Base-by-base conservation (phyloP, 106 monocot genomes). In the Allium fistulosum region DNA sequence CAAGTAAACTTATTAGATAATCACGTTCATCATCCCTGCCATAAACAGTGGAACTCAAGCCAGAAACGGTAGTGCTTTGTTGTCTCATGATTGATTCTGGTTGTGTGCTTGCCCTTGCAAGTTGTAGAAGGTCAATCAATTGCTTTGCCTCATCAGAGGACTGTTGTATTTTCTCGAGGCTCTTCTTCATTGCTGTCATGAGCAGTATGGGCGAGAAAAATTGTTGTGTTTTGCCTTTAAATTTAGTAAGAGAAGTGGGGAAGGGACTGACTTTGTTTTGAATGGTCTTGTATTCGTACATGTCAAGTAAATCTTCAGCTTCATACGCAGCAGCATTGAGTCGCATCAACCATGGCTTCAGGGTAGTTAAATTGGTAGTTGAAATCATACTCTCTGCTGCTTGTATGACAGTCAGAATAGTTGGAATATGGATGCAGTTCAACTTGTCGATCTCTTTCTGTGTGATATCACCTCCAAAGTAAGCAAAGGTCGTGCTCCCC, bases 401-500 rank as follows among this genome's bases (percentile, higher is more conserved):
- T 3, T 13, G 8, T 22, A 62, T 62, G 27, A 28, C 62, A 7
- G 17, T 28, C 27, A 10, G 8, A 10, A 62, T 62, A 22, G 10
- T 62, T 3, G 62, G 11, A 59, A 59, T 8, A 17, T n/a, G 14
- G 16, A 59, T 14, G 17, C 7, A 15, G 7, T n/a, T 17, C 15
- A 59, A 59, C 7, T 59, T 17, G 7, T 59, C 11, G 8, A 59
- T 7, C 58, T 59, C 58, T 17, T 59, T 8, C 16, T 13, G 16
- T 59, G 58, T 59, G 58, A 59, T 17, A 17, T 59, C 58, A 17
- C 58, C 58, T 59, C 58, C 58, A 59, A 59, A 59, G 58, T 59
- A 59, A 17, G 58, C 14, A 17, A 17, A 13, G 17, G 58, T 17
- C 58, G 7, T 59, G 58, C 17, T 59, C 7, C 15, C 17, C 58